Percentiles rank a stretch among this genome's conserved stretches.
Conservation (phyloP, 768 basidiomycete genomes). For the Leucogyrophana mollusca region DNA sequence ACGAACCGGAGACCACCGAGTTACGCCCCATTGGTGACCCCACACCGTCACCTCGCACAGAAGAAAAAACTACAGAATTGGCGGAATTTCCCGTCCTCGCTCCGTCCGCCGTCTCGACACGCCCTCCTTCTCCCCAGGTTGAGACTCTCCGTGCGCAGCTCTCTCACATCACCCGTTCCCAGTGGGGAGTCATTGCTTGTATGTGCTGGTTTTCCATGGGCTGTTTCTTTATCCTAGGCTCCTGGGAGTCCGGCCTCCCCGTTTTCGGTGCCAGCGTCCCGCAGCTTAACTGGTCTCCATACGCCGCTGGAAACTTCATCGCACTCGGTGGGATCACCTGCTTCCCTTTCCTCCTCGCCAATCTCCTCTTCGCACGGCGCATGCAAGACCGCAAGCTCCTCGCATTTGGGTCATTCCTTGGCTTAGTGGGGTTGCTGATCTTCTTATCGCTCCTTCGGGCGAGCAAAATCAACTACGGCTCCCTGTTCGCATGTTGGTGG, state of each 20-base stretch:
- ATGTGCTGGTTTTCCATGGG: conserved; percentile 75
- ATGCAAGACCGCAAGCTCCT: conserved; percentile 63
- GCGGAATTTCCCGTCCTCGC: background rate
- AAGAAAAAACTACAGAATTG: background rate
- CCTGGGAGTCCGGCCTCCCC: conserved; percentile 69
- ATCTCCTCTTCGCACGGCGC: conserved; percentile 54
- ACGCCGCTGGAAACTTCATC: conserved; percentile 67
- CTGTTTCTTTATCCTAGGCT: conserved; percentile 68
- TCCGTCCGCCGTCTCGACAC: background rate
- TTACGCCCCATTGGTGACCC: conserved; percentile 9
- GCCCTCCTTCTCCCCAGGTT: background rate
- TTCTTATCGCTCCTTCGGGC: conserved; percentile 46
- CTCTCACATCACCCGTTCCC: conserved; percentile 21
- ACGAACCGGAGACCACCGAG: conserved; percentile 7
- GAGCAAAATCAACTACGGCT: conserved; percentile 42
- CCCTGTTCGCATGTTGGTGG: conserved; percentile 42
- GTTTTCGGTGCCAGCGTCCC: conserved; percentile 47
- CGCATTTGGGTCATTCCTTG: conserved; percentile 49
- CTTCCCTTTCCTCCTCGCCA: conserved; percentile 66
- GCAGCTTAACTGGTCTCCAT: conserved; percentile 56
- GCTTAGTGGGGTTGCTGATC: conserved; percentile 50
- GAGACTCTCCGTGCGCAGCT: conserved; percentile 10
- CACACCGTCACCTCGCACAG: conserved; percentile 1
- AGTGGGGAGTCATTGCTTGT: conserved; percentile 55
- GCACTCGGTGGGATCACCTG: conserved; percentile 61